These are phyloP conservation scores for Boletus vermiculosoides DNA, from an alignment of 768 basidiomycete species.

Conservation along the genomic window DNA sequence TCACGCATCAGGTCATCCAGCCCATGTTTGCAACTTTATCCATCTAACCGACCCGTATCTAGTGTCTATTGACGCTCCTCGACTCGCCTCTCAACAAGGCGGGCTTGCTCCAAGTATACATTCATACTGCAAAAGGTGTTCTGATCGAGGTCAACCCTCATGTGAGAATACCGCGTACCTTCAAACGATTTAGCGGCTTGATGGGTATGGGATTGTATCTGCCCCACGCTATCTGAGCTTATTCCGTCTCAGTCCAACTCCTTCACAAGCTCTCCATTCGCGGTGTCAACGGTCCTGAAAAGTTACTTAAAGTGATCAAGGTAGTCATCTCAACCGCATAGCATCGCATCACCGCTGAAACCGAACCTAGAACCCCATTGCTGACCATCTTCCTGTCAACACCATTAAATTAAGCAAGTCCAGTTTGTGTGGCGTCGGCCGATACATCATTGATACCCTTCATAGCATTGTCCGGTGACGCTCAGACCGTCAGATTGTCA, in stretches of 20 bases:
- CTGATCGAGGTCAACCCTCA: constrained; percentile 98
- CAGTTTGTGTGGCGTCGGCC: background rate
- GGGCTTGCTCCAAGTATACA: constrained; percentile 94
- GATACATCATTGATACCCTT: constrained; percentile 6
- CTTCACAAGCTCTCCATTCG: constrained; percentile 94
- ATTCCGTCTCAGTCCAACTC: constrained; percentile 72
- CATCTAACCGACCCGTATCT: constrained; percentile 1
- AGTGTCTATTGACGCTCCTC: constrained; percentile 94
- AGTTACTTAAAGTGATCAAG: constrained; percentile 95
- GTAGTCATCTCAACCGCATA: constrained; percentile 38
- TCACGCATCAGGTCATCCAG: constrained; percentile 87
- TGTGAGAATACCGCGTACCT: constrained; percentile 95
- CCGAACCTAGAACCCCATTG: constrained; percentile 76
- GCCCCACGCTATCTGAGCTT: background rate
- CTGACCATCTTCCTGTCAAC: constrained; percentile 91
- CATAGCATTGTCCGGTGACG: constrained; percentile 88
- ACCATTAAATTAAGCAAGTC: constrained; percentile 91
- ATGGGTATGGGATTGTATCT: constrained; percentile 69
- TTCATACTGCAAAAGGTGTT: constrained; percentile 94
- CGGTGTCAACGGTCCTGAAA: constrained; percentile 95
- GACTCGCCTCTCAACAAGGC: constrained; percentile 99
- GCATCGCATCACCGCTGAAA: constrained; percentile 1
- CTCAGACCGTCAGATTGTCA: constrained; percentile 76
- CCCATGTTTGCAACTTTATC: background rate
- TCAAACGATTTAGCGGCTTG: constrained; percentile 96